These are phyloP conservation scores for Taphrina confusa DNA, from an alignment of 1,139 yeast species.

Conservation along the genomic window DNA sequence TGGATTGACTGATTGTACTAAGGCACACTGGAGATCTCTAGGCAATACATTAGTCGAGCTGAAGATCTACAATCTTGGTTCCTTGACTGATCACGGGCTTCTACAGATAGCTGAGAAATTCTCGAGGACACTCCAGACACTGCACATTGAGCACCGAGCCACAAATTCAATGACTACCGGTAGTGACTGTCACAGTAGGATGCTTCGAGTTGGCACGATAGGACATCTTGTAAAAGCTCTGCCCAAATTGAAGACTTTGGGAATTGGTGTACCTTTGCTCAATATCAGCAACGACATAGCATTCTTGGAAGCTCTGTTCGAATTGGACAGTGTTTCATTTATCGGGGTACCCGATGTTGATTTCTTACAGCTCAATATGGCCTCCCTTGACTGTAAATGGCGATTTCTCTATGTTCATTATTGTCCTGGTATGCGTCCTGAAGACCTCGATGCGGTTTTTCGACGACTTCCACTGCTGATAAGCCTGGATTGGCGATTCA, in stretches of 20 bases:
- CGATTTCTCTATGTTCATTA: background rate
- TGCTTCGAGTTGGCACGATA: background rate
- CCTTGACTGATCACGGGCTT: slow-evolving; percentile 2
- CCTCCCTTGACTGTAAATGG: background rate
- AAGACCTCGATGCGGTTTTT: slow-evolving; percentile 13
- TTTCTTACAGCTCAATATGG: background rate
- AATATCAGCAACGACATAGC: background rate
- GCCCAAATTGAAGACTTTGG: background rate
- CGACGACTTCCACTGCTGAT: slow-evolving; percentile 5
- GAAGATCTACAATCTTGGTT: slow-evolving; percentile 8
- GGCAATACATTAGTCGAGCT: slow-evolving; percentile 11
- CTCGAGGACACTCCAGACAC: background rate
- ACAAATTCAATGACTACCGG: background rate
- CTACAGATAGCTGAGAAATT: background rate
- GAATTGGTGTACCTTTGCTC: background rate
- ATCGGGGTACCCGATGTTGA: slow-evolving; percentile 5
- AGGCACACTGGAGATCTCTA: slow-evolving; percentile 10
- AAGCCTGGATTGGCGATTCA: slow-evolving; percentile 11
- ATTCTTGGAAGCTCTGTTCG: slow-evolving; percentile 4
- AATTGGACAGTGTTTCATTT: background rate
- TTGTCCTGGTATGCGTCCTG: slow-evolving; percentile 13
- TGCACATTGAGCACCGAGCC: slow-evolving; percentile 5
- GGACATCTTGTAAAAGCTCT: background rate
- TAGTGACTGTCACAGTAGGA: background rate
- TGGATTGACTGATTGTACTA: background rate